A percentile compares a stretch with the other conserved stretches of the same genome.
Conservation (phyloP, 202 grass and related monocot genomes). For the Dendrocalamus latiflorus region DNA sequence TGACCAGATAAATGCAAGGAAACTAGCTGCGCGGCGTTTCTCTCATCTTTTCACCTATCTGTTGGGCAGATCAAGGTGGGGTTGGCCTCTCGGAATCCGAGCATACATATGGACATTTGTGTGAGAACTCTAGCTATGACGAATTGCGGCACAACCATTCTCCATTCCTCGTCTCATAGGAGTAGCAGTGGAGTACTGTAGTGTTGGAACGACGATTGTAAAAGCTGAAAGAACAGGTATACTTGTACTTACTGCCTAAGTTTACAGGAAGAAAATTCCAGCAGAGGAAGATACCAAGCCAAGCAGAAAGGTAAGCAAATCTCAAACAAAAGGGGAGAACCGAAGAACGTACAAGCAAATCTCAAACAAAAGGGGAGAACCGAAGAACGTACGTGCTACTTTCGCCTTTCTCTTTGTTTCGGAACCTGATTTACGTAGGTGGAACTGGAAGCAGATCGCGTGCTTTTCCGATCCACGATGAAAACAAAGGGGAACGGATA, state of each 20-base stretch:
- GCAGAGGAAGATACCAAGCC: neutral
- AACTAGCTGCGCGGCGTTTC: neutral
- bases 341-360: neutral
- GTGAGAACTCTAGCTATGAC: neutral
- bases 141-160: neutral
- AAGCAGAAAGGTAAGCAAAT: neutral
- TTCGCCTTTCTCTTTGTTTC: neutral
- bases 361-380: neutral
- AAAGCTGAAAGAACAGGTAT: neutral
- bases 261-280: neutral
- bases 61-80: neutral
- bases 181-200: neutral
- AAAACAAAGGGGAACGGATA: neutral
- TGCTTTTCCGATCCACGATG: neutral
- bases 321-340: neutral
- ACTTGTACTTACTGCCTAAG: neutral
- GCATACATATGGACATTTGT: neutral
- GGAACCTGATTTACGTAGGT: neutral
- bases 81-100: neutral
- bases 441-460: neutral
- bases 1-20: neutral
- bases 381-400: neutral
- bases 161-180: neutral
- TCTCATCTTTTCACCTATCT: neutral
- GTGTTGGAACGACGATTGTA: neutral